phyloP scores from a whole-genome alignment of 1,139 yeast genomes.

The Kodamaea sp. region DNA sequence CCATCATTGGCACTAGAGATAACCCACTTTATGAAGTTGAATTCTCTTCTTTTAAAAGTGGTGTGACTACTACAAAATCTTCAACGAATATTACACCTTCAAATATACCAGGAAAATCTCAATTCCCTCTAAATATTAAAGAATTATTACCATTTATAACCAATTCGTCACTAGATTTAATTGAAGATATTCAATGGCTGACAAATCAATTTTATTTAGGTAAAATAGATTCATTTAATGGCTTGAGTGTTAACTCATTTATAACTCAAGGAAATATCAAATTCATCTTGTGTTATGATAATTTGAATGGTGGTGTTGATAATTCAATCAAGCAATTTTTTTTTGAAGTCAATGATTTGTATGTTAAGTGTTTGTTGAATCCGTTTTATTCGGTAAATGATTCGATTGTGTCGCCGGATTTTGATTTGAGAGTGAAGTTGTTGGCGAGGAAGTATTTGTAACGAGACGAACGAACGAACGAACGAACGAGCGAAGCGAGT shows the following conservation, averaged over 20 bases:
- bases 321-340: constrained; percentile 81
- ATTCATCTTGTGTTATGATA: constrained; percentile 72
- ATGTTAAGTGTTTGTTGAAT: constrained; percentile 77
- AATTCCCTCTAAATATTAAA: constrained; percentile 65
- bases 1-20: constrained; percentile 84
- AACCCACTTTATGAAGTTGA: constrained; percentile 86
- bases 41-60: constrained; percentile 63
- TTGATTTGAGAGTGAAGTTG: constrained; percentile 69
- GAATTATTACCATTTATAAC: constrained; percentile 86
- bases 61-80: constrained; percentile 7
- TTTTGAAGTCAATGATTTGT: constrained; percentile 79
- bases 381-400: constrained; percentile 83
- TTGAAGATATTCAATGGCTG: constrained; percentile 87
- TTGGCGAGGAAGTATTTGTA: constrained; percentile 75
- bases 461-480: constrained; percentile 9
- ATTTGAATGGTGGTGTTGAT: constrained; percentile 30
- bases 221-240: constrained; percentile 81
- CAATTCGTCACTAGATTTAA: constrained; percentile 82
- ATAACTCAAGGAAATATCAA: constrained; percentile 87
- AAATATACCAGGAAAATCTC: constrained; percentile 53
- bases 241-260: constrained; percentile 74
- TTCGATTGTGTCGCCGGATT: constrained; percentile 68
- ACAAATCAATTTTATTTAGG: constrained; percentile 64
- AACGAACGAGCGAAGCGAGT: neutral
- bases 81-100: constrained; percentile 28